phyloP scores from a whole-genome alignment of 23 red algal genomes.

The Gracilariopsis chorda region DNA sequence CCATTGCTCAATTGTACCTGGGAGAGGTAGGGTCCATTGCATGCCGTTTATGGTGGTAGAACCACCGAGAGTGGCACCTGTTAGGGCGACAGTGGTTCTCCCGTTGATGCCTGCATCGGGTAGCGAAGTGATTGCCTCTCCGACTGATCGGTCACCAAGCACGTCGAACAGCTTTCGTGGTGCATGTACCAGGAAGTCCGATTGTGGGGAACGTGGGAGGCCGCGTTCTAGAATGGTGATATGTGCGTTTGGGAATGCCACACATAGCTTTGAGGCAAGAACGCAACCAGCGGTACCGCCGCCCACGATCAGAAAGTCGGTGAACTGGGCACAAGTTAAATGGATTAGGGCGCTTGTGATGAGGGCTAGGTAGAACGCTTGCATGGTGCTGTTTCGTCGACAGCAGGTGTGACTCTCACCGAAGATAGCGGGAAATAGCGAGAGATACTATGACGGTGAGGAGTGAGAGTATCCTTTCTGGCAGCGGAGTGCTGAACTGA shows the following conservation, averaged over 20 bases:
- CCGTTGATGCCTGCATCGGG: slow-evolving; percentile 8
- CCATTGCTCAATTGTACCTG: slow-evolving; percentile 33
- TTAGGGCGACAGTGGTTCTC: background rate
- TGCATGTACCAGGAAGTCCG: slow-evolving; percentile 34
- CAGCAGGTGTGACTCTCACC: too few species aligned
- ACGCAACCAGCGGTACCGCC: slow-evolving; percentile 64
- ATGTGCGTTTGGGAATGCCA: slow-evolving; percentile 15
- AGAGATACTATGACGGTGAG: too few species aligned
- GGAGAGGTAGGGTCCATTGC: slow-evolving; percentile 43
- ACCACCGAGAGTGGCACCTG: slow-evolving; percentile 54
- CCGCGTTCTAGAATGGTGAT: slow-evolving; percentile 50
- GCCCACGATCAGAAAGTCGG: slow-evolving; percentile 68
- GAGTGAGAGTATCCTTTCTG: too few species aligned
- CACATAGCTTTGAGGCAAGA: slow-evolving; percentile 46
- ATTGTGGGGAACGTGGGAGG: background rate
- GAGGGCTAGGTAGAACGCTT: too few species aligned
- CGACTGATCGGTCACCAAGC: slow-evolving; percentile 17
- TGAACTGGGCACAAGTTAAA: too few species aligned
- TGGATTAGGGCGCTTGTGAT: too few species aligned
- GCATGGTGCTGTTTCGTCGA: too few species aligned
- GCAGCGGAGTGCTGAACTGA: too few species aligned
- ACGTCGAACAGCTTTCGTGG: background rate
- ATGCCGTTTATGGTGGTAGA: slow-evolving; percentile 57
- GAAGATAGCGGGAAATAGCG: too few species aligned
- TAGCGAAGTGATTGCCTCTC: background rate